phyloP scores from a whole-genome alignment of 352 stramenopile genomes.

The Globisporangium carolinianum region DNA sequence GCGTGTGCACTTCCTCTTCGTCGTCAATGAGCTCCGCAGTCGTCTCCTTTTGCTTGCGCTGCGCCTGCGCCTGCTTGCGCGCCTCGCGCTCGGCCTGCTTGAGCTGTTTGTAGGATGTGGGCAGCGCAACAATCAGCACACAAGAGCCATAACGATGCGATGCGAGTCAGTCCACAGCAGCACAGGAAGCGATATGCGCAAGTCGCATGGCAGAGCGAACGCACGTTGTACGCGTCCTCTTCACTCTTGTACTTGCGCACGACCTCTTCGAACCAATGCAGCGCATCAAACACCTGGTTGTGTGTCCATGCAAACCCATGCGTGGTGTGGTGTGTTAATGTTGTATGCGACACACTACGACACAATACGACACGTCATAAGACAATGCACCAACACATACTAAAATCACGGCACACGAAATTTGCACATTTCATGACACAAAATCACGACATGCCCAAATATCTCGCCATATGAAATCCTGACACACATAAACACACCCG shows the following conservation, averaged over 20 bases:
- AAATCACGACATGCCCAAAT: too few species aligned
- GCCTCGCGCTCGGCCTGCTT: slow-evolving; percentile 79
- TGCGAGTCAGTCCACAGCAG: background rate
- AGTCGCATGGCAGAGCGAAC: background rate
- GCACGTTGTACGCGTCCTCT: slow-evolving; percentile 66
- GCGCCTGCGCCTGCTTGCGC: slow-evolving; percentile 69
- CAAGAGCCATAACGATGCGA: too few species aligned
- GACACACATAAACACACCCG: too few species aligned
- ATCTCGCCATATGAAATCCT: too few species aligned
- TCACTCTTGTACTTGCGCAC: slow-evolving; percentile 81
- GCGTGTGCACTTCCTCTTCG: slow-evolving; percentile 80
- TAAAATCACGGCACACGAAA: background rate
- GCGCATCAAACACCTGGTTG: slow-evolving; percentile 68
- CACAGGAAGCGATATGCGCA: too few species aligned
- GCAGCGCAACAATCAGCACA: too few species aligned
- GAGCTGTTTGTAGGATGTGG: slow-evolving; percentile 16
- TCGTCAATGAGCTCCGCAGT: slow-evolving; percentile 81
- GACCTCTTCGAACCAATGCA: slow-evolving; percentile 91
- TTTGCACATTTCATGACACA: too few species aligned
- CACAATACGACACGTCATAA: background rate
- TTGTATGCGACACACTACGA: too few species aligned
- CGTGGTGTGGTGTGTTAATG: slow-evolving; percentile 1
- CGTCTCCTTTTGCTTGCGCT: slow-evolving; percentile 78
- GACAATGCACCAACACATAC: background rate
- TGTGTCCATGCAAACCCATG: slow-evolving; percentile 4